phyloP scores from a whole-genome alignment of 2,329 filamentous ascomycete genomes.

The Balansia obtecta region DNA sequence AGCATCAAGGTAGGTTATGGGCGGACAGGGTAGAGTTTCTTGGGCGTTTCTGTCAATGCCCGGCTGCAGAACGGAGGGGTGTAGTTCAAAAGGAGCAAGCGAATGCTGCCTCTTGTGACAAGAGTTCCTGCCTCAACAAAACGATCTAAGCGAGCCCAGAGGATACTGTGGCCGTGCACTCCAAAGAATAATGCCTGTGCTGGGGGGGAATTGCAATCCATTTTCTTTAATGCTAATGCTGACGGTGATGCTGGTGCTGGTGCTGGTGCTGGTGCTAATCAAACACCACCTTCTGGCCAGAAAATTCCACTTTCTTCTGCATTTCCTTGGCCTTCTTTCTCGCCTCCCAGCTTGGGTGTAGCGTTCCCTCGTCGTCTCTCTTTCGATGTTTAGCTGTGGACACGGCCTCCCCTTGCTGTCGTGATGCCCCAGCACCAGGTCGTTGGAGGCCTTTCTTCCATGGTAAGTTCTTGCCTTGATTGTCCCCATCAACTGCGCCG shows the following conservation, averaged over 20 bases:
- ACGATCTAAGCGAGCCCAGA: not conserved
- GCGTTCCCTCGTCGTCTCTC: slow-evolving; percentile 35
- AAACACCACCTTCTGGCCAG: slow-evolving; percentile 14
- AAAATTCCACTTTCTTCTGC: slow-evolving; percentile 10
- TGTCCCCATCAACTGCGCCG: slow-evolving; percentile 37
- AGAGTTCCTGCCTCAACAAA: not conserved
- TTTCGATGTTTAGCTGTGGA: slow-evolving; percentile 20
- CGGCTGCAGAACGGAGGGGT: too few species aligned
- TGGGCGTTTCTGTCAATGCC: too few species aligned
- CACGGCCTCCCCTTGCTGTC: slow-evolving; percentile 3
- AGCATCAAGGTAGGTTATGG: too few species aligned
- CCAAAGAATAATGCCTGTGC: too few species aligned
- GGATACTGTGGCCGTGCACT: not conserved
- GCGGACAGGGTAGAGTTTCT: too few species aligned
- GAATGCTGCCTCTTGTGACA: not conserved
- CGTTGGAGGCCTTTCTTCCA: slow-evolving; percentile 41
- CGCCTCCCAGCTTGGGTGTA: slow-evolving; percentile 33
- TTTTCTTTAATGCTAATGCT: too few species aligned
- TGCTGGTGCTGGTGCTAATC: slow-evolving; percentile 8
- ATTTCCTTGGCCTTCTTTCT: slow-evolving; percentile 13
- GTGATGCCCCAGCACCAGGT: slow-evolving; percentile 12
- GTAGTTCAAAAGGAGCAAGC: too few species aligned
- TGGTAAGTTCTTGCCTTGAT: slow-evolving; percentile 26
- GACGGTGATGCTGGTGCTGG: too few species aligned
- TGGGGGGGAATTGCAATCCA: too few species aligned